A percentile compares a stretch with the other conserved stretches of the same genome.
These are phyloP conservation scores for Celoporthe dispersa DNA, from an alignment of 2,329 filamentous ascomycete genomes.

Conservation along the genomic window DNA sequence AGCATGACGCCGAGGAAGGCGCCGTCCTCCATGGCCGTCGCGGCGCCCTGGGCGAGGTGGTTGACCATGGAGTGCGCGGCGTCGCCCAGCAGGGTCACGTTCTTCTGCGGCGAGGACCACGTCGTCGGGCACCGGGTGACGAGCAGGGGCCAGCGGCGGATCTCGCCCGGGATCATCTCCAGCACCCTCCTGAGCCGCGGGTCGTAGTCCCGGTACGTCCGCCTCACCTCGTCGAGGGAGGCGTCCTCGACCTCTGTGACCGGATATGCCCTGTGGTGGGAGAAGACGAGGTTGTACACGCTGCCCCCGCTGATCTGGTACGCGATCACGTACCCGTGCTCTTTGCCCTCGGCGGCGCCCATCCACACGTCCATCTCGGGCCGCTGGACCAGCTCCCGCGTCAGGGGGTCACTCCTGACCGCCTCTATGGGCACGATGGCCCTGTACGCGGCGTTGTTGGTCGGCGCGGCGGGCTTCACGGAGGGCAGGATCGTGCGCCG, in stretches of 20 bases:
- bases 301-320: constrained; percentile 50
- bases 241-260: constrained; percentile 43
- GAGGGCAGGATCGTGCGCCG: constrained; percentile 45
- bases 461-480: constrained; percentile 44
- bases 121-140: constrained; percentile 46
- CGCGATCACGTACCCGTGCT: constrained; percentile 47
- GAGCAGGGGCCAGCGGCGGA: constrained; percentile 46
- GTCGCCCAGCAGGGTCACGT: constrained; percentile 49
- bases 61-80: constrained; percentile 48
- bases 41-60: constrained; percentile 49
- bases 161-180: constrained; percentile 42
- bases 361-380: constrained; percentile 53
- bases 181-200: constrained; percentile 47
- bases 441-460: constrained; percentile 50
- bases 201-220: constrained; percentile 49
- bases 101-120: constrained; percentile 47
- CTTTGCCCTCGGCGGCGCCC: constrained; percentile 30
- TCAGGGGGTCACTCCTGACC: constrained; percentile 46
- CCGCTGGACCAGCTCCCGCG: constrained; percentile 43
- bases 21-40: constrained; percentile 50
- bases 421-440: constrained; percentile 49
- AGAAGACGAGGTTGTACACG: constrained; percentile 52
- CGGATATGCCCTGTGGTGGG: constrained; percentile 42
- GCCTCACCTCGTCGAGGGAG: constrained; percentile 47
- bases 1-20: constrained; percentile 45